Evolutionary conservation across 169 alveolate genomes (phyloP).

Genomic region (Eimeria acervulina): DNA sequence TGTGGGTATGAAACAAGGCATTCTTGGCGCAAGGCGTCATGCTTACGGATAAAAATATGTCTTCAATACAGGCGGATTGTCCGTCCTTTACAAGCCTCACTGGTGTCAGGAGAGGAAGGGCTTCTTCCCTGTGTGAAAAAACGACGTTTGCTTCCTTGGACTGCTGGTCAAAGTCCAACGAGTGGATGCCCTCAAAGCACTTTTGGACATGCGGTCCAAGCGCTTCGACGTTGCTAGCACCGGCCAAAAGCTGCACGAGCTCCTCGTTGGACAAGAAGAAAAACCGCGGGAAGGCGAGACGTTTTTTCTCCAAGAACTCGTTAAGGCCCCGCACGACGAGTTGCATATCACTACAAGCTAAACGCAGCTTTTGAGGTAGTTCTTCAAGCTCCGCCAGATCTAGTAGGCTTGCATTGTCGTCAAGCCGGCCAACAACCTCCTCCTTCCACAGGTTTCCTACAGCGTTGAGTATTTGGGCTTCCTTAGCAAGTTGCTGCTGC

Average conservation of each 20-base stretch:
- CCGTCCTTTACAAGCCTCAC: constrained; percentile 85
- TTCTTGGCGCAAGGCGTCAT: constrained; percentile 17
- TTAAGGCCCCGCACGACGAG: constrained; percentile 93
- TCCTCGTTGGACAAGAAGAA: constrained; percentile 97
- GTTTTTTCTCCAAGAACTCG: constrained; percentile 96
- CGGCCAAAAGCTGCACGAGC: constrained; percentile 95
- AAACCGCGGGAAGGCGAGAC: constrained; percentile 94
- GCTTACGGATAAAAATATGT: constrained; percentile 52
- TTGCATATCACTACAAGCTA: constrained; percentile 93
- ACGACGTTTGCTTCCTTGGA: constrained; percentile 90
- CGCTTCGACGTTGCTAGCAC: constrained; percentile 95
- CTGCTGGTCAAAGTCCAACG: constrained; percentile 87
- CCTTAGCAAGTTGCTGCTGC: constrained; percentile 89
- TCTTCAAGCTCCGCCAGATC: constrained; percentile 90
- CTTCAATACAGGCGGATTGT: constrained; percentile 44
- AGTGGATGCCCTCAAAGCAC: constrained; percentile 96
- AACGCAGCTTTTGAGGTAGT: constrained; percentile 88
- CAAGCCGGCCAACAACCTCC: constrained; percentile 80
- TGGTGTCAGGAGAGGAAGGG: constrained; percentile 89
- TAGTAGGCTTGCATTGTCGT: constrained; percentile 83
- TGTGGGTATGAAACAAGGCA: constrained; percentile 85
- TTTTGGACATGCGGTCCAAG: constrained; percentile 96
- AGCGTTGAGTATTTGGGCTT: constrained; percentile 85
- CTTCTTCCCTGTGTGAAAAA: constrained; percentile 94
- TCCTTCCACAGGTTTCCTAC: constrained; percentile 85